Evolutionary conservation across 2,329 filamentous ascomycete genomes (phyloP), one percentile per base, ranked within the genome.

Genomic region (Pseudogymnoascus sp.): DNA sequence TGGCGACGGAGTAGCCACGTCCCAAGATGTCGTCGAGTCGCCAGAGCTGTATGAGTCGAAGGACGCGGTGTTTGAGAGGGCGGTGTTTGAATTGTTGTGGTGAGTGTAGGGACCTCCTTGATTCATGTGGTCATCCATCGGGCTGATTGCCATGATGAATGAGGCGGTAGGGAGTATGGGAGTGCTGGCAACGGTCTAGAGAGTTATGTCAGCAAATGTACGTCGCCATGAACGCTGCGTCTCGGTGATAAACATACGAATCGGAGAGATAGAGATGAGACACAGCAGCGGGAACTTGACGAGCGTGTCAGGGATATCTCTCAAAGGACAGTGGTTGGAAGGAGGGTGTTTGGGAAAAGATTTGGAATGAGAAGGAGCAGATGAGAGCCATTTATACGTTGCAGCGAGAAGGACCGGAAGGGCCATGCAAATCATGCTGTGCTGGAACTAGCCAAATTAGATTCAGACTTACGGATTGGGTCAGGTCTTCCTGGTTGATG

Each of bases 321-420:
- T 74, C 65, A 78, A 67, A 60, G 67, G 68, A 38, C 74, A 69
- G 62, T 74, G 72, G 65, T 76, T 72, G 7, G 78, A 76, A 16
- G 76, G 76, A 49, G 78, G 79, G 62, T 77, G 75, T 69, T 76
- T 72, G 62, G 78, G 79, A 30, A 60, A 22, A 12, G 58, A 60
- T 38, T 38, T 60, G 58, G 58, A 60, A 60, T 60, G 58, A 60
- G 33, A 60, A 60, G 22, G 38, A 42, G 58, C 58, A 42, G 58
- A 60, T 42, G 58, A 60, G 49, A 55, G 6, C 33, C 49, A 55
- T 55, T 55, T 55, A 55, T 55, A 55, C 49, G 33, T 55, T 55
- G 49, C 28, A 33, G 49, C 49, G 49, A 55, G 49, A 55, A 33
- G 49, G 28, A 55, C 49, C 16, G 28, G 49, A 33, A 55, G 49